Percentiles rank a stretch among this genome's conserved stretches.
phyloP scores from a whole-genome alignment of 2,329 filamentous ascomycete genomes.

The Ophiostoma sp. region DNA sequence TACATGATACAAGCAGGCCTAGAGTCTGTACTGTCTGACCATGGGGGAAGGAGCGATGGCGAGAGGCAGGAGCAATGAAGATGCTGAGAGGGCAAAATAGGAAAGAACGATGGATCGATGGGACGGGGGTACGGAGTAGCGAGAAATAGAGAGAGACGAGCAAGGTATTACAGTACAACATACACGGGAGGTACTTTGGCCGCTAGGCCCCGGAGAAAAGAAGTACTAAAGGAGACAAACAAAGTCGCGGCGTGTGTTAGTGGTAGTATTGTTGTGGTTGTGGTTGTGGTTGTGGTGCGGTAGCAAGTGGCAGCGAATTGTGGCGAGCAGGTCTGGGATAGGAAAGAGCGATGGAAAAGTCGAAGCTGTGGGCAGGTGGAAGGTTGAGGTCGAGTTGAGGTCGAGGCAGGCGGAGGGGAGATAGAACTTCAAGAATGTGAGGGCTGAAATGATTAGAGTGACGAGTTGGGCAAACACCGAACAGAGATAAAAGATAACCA shows the following conservation, averaged over 20 bases:
- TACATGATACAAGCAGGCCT: neutral
- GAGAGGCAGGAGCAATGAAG: neutral
- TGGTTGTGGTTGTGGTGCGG: neutral
- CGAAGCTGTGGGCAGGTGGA: neutral
- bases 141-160: neutral
- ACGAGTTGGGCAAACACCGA: neutral
- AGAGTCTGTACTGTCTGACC: neutral
- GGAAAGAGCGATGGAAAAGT: neutral
- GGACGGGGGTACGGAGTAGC: too few relatives aligned
- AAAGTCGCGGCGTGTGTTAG: neutral
- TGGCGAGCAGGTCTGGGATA: neutral
- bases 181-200: neutral
- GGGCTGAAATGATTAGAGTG: neutral
- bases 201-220: neutral
- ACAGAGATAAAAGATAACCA: neutral
- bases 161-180: neutral
- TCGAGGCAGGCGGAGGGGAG: neutral
- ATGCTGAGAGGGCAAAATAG: neutral
- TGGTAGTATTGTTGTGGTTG: too few relatives aligned
- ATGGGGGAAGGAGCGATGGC: neutral
- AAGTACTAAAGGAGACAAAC: conserved; percentile 8
- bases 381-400: neutral
- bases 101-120: neutral
- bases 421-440: neutral
- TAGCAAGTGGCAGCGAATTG: neutral